Evolutionary conservation across 1,284 basidiomycete genomes (phyloP).

Genomic region (Sanghuangporus baumii): DNA sequence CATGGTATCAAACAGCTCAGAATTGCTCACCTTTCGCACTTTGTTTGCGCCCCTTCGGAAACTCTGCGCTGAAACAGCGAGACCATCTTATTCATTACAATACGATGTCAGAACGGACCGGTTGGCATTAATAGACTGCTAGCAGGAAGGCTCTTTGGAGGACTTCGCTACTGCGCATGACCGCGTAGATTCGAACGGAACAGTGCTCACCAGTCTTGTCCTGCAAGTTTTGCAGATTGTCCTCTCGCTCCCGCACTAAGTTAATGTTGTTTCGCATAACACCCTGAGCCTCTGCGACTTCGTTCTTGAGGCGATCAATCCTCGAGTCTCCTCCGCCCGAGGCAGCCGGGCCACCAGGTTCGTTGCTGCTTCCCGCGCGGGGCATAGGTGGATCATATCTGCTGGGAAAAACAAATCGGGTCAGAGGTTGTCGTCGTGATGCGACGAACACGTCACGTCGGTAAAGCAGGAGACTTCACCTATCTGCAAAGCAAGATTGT

Average conservation of each 20-base stretch:
- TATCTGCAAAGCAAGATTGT: not conserved
- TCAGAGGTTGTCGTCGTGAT: not conserved
- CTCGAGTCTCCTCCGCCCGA: conserved; percentile 5
- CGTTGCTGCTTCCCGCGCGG: conserved; percentile 6
- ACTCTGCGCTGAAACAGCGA: conserved; percentile 98
- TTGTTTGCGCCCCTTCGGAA: conserved; percentile 97
- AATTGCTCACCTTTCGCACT: conserved; percentile 86
- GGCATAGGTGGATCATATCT: conserved; percentile 17
- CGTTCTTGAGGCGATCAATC: conserved; percentile 9
- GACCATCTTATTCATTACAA: conserved; percentile 61
- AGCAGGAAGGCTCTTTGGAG: not conserved
- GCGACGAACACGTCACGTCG: not conserved
- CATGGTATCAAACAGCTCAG: not conserved
- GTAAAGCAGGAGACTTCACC: not conserved
- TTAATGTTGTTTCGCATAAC: conserved; percentile 17
- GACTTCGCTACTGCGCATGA: not conserved
- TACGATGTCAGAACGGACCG: not conserved
- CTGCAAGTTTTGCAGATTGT: conserved; percentile 12
- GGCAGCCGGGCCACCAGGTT: not conserved
- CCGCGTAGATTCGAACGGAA: not conserved
- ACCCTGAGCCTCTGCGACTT: conserved; percentile 6
- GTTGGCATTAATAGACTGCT: not conserved
- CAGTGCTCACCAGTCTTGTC: conserved; percentile 14
- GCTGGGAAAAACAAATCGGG: not conserved
- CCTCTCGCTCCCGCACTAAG: conserved; percentile 10